phyloP scores from a whole-genome alignment of 768 basidiomycete species.

The Boletus rubropictus region DNA sequence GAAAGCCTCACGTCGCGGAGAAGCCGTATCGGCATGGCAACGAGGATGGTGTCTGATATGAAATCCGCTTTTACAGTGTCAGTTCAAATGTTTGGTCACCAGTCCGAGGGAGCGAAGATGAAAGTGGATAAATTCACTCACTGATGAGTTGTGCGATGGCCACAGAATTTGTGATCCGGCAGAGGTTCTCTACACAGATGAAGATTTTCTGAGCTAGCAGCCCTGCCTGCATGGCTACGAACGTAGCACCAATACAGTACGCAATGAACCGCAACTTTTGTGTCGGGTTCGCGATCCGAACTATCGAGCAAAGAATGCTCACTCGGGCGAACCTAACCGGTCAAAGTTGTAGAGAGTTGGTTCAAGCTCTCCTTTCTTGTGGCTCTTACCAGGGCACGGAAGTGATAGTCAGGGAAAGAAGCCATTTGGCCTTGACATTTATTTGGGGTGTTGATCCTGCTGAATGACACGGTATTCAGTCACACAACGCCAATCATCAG shows the following conservation, averaged over 20 bases:
- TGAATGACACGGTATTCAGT: neutral
- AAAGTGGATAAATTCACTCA: constrained; percentile 6
- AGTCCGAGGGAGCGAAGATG: neutral
- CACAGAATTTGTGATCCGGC: constrained; percentile 2
- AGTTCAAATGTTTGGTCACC: neutral
- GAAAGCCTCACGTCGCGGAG: constrained; percentile 16
- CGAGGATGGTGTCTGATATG: constrained; percentile 20
- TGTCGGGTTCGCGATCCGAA: constrained; percentile 17
- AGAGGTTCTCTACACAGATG: constrained; percentile 3
- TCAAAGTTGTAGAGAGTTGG: neutral
- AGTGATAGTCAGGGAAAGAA: constrained; percentile 18
- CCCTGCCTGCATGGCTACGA: constrained; percentile 12
- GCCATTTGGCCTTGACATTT: constrained; percentile 7
- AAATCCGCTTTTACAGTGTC: constrained; percentile 14
- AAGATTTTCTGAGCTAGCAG: constrained; percentile 18
- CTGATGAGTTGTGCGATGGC: constrained; percentile 22
- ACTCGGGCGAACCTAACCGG: constrained; percentile 21
- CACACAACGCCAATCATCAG: neutral
- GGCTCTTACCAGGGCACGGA: constrained; percentile 19
- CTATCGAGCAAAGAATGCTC: constrained; percentile 25
- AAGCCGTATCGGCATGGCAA: constrained; percentile 9
- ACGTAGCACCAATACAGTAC: constrained; percentile 14
- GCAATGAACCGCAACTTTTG: constrained; percentile 8
- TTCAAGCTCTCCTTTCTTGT: too few species aligned
- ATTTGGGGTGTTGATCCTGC: neutral